Evolutionary conservation across 441 rosid genomes (phyloP).

Genomic region (Omphalea diandra): DNA sequence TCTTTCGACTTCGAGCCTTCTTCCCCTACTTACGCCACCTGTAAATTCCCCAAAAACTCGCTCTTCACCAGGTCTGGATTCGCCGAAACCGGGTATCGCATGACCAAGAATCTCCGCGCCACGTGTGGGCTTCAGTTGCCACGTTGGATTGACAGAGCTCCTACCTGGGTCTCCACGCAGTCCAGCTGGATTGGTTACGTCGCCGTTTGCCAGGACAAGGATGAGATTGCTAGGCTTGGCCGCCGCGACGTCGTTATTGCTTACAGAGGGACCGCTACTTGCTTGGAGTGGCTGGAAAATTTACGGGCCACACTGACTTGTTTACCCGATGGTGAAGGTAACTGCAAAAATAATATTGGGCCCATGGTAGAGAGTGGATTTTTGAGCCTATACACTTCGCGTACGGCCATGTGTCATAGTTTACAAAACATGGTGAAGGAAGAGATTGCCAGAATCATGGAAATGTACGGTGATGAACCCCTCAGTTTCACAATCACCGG

Average conservation of each 20-base stretch:
- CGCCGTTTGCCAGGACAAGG: conserved; percentile 70
- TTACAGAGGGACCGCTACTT: conserved; percentile 66
- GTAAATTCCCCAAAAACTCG: conserved; percentile 42
- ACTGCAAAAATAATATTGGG: not conserved
- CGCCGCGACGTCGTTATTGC: conserved; percentile 74
- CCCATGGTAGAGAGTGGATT: conserved; percentile 88
- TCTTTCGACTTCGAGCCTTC: conserved; percentile 70
- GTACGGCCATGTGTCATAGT: conserved; percentile 36
- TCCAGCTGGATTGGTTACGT: conserved; percentile 89
- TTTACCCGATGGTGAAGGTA: conserved; percentile 25
- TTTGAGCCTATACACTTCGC: conserved; percentile 64
- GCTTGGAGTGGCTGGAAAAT: conserved; percentile 78
- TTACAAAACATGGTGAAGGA: conserved; percentile 49
- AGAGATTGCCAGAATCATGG: conserved; percentile 48
- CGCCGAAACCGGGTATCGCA: conserved; percentile 50
- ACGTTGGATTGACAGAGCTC: conserved; percentile 55
- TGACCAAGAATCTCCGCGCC: conserved; percentile 55
- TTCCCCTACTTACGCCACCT: conserved; percentile 50
- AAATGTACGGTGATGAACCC: conserved; percentile 56
- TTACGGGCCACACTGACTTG: conserved; percentile 59
- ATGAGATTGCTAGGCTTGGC: conserved; percentile 66
- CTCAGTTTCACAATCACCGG: conserved; percentile 76
- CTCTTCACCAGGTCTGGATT: conserved; percentile 50
- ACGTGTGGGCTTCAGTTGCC: conserved; percentile 63
- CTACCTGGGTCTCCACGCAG: conserved; percentile 48